Evolutionary conservation across 2,329 filamentous ascomycete species (phyloP).

Genomic region (Fusarium camptoceras): DNA sequence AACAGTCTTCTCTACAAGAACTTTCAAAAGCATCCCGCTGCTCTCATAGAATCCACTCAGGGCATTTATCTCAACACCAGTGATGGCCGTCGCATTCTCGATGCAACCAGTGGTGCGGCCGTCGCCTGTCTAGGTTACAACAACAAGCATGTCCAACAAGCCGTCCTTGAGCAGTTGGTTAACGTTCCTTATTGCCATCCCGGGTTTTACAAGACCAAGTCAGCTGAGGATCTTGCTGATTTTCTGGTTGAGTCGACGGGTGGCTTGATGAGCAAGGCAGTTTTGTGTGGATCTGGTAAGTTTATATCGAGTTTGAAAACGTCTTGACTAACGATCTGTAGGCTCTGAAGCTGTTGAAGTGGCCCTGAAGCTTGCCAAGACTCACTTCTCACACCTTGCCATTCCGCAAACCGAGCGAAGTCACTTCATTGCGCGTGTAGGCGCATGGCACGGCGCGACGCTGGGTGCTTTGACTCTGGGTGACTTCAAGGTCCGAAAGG

Average conservation of each 20-base stretch:
- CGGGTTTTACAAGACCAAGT: constrained; percentile 38
- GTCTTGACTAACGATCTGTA: not conserved
- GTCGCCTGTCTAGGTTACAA: constrained; percentile 42
- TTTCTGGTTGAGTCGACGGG: constrained; percentile 39
- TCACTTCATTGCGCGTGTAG: constrained; percentile 35
- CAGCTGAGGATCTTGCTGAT: constrained; percentile 33
- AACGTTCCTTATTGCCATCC: constrained; percentile 41
- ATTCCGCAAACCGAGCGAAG: constrained; percentile 29
- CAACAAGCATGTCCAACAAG: constrained; percentile 41
- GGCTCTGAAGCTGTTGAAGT: constrained; percentile 42
- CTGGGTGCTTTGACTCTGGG: constrained; percentile 36
- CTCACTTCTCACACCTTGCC: constrained; percentile 31
- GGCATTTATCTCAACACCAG: constrained; percentile 39
- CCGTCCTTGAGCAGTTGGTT: constrained; percentile 33
- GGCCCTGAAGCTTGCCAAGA: constrained; percentile 39
- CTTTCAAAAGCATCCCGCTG: constrained; percentile 40
- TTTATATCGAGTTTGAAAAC: fast-evolving
- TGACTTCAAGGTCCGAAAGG: constrained; percentile 39
- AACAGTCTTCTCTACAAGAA: constrained; percentile 45
- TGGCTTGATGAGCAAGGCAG: constrained; percentile 36
- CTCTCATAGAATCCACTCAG: constrained; percentile 31
- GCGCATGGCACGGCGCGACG: constrained; percentile 38
- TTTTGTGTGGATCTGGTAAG: constrained; percentile 40
- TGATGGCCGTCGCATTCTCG: constrained; percentile 41
- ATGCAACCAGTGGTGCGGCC: constrained; percentile 42